phyloP scores from a whole-genome alignment of 2,329 filamentous ascomycete species.

The Venturia aucupariae region DNA sequence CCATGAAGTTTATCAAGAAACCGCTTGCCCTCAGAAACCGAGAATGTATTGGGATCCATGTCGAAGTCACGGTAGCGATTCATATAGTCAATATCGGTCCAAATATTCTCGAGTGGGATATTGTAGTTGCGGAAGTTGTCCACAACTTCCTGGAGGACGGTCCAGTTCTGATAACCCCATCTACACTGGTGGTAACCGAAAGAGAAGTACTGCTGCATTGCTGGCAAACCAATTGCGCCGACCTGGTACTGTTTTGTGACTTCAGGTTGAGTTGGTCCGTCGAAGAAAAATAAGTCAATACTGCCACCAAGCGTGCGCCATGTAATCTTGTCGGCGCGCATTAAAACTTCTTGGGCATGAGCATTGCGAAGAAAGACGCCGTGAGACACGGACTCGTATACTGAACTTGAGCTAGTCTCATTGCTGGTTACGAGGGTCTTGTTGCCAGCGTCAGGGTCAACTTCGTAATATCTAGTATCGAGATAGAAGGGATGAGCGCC shows the following conservation, averaged over 20 bases:
- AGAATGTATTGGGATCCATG: constrained; percentile 45
- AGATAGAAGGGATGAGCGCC: constrained; percentile 64
- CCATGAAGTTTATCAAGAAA: constrained; percentile 45
- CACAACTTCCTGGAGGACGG: constrained; percentile 50
- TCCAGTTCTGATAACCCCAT: constrained; percentile 73
- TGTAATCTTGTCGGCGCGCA: constrained; percentile 55
- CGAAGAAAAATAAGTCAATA: constrained; percentile 72
- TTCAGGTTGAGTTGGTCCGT: constrained; percentile 58
- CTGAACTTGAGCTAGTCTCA: constrained; percentile 28
- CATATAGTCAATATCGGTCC: constrained; percentile 45
- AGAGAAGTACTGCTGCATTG: constrained; percentile 73
- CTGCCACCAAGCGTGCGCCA: constrained; percentile 68
- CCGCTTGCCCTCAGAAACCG: constrained; percentile 38
- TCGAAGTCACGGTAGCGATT: constrained; percentile 51
- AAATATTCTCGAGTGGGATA: constrained; percentile 47
- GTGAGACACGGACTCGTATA: constrained; percentile 51
- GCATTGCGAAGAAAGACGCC: constrained; percentile 70
- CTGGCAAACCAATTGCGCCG: constrained; percentile 56
- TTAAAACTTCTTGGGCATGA: constrained; percentile 64
- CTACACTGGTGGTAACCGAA: constrained; percentile 78
- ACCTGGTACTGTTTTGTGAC: constrained; percentile 62
- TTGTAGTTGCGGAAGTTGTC: constrained; percentile 44
- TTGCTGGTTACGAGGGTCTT: constrained; percentile 46
- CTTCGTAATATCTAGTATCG: constrained; percentile 66
- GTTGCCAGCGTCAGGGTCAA: constrained; percentile 37